Base-by-base conservation (phyloP, 805 yeast genomes). In the Clavispora phyllophila region DNA sequence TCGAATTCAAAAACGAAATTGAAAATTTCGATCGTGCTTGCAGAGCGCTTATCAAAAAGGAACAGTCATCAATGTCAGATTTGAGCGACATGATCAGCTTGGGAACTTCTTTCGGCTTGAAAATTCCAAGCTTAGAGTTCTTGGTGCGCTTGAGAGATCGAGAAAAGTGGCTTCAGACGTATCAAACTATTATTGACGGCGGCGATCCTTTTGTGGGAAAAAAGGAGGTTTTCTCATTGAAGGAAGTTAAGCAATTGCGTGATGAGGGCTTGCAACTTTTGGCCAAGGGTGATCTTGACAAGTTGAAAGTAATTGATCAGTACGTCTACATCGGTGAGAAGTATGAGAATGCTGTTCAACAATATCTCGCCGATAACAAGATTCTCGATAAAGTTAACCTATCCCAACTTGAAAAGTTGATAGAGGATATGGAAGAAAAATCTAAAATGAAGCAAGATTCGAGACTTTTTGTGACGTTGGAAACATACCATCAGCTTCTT, bases 101-200 rank as follows among this genome's bases (percentile, higher is more conserved):
- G 28, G 91, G 90, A 1, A 66, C 70, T 43, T 70, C 81, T 2
- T 76, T 82, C 54, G 85, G 85, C 4, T 58, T 85, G 29, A 70
- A 66, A 5, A 57, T 84, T 13, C 75, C 78, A 2, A 72, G 82
- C 1, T 56, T 70, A 37, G 48, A 45, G 14, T 68, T 70, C 40
- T 50, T 70, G n/a, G 54, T 50, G 2, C 55, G 75, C 37, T 47
- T 70, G n/a, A 53, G 68, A 43, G 65, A 62, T 42, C 48, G 65
- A 12, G 41, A 64, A 39, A 49, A 54, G 27, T 70, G 75, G 75
- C 37, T 63, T 3, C 55, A 60, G 13, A 51, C 51, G 2, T 65
- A 47, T 41, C 54, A 61, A 6, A 45, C 58, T n/a, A 63, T 70
- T n/a, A 56, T 58, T 14, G 50, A 56, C 10, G 75, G 75, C 3